phyloP scores from a whole-genome alignment of 2,329 filamentous ascomycete genomes.

The Ceratocystis ficicola region DNA sequence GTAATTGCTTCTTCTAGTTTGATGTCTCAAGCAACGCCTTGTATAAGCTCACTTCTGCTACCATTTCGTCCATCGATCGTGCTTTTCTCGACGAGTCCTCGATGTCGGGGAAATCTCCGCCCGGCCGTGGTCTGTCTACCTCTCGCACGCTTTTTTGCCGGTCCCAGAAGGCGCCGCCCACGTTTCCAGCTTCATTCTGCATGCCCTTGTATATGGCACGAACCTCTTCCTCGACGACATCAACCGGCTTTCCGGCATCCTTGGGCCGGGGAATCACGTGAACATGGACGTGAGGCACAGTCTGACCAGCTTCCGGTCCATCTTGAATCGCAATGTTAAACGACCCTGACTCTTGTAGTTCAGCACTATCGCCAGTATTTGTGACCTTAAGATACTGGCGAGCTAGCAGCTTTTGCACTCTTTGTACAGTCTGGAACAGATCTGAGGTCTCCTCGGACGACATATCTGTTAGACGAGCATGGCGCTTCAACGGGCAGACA shows the following conservation, averaged over 20 bases:
- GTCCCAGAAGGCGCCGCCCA: constrained; percentile 59
- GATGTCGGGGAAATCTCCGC: constrained; percentile 52
- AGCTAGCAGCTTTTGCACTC: constrained; percentile 64
- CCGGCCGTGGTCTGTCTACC: constrained; percentile 36
- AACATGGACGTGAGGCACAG: constrained; percentile 83
- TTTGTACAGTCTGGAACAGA: constrained; percentile 76
- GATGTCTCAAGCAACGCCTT: constrained; percentile 34
- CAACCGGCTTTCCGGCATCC: constrained; percentile 33
- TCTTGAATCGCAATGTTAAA: constrained; percentile 96
- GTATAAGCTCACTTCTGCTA: constrained; percentile 59
- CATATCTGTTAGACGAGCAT: constrained; percentile 65
- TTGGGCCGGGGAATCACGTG: constrained; percentile 72
- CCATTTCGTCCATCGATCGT: constrained; percentile 64
- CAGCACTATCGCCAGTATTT: constrained; percentile 28
- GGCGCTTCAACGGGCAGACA: constrained; percentile 58
- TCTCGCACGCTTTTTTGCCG: constrained; percentile 23
- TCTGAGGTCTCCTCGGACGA: constrained; percentile 59
- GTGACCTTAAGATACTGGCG: constrained; percentile 37
- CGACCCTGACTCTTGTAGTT: constrained; percentile 46
- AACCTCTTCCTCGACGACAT: constrained; percentile 34
- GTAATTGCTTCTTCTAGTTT: constrained; percentile 31
- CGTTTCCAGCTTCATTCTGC: constrained; percentile 73
- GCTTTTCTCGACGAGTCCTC: constrained; percentile 59
- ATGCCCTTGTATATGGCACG: constrained; percentile 75
- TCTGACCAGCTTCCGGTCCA: constrained; percentile 80